Conservation (phyloP, 1,284 basidiomycete species). For the Rhizopogon parksii region DNA sequence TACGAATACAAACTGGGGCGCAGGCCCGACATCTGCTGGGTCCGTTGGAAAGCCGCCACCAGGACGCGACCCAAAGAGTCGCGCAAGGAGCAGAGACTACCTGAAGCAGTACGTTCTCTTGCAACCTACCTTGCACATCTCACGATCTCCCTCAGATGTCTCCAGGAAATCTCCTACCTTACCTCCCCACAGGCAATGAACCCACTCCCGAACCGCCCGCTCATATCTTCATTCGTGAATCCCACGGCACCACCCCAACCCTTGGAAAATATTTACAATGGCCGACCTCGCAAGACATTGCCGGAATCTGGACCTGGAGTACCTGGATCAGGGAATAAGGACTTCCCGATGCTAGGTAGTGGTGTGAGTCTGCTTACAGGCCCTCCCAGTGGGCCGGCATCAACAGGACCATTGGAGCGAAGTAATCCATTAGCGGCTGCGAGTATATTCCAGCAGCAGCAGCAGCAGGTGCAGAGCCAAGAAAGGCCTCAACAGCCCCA, state of each 20-base stretch:
- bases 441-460: constrained; percentile 36
- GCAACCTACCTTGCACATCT: not conserved
- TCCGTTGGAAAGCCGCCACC: constrained; percentile 64
- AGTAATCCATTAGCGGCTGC: constrained; percentile 36
- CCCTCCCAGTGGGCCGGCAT: constrained; percentile 40
- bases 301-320: constrained; percentile 47
- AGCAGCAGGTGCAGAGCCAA: constrained; percentile 19
- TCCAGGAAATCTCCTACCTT: constrained; percentile 97
- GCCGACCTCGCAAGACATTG: constrained; percentile 69
- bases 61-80: constrained; percentile 86
- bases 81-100: constrained; percentile 93
- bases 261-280: constrained; percentile 70
- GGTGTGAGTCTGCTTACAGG: constrained; percentile 41
- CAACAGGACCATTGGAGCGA: constrained; percentile 45
- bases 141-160: constrained; percentile 49
- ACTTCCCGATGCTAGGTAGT: constrained; percentile 61
- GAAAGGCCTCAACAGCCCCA: constrained; percentile 16
- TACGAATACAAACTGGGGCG: constrained; percentile 28
- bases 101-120: constrained; percentile 77
- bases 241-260: constrained; percentile 35
- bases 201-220: constrained; percentile 82
- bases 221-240: constrained; percentile 39
- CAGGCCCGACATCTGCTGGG: constrained; percentile 25
- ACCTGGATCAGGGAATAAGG: constrained; percentile 41
- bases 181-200: constrained; percentile 97